Base-by-base conservation (phyloP, 2,329 filamentous ascomycete genomes). In the Fusarium begoniae region DNA sequence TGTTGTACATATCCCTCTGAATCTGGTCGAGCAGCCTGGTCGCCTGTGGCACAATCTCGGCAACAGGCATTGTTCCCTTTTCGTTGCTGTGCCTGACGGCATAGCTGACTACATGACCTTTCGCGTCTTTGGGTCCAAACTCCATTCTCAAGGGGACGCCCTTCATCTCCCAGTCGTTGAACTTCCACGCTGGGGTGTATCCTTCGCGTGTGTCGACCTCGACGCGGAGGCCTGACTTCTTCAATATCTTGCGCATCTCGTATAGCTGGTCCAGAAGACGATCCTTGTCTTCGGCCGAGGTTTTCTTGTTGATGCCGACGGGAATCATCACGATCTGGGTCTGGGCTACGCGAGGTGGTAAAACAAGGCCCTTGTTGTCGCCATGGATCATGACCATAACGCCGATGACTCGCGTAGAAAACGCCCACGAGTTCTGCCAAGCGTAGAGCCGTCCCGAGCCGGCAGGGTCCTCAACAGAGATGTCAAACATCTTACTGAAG, bases 321-420 rank as follows among this genome's bases (percentile, higher is more conserved):
- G 96, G 96, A 63, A 99, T 92, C 72, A 99, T 89, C 76, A 98
- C 89, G 48, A 91, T 90, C 84, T 99, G 96, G 72, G 91, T 88
- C 84, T 96, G 94, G 73, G 95, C 92, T 58, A 98, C 93, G 64
- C 95, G 90, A 44, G 96, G 96, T 81, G 96, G 96, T 56, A 98
- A 91, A 70, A 98, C 95, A 24, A 98, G 89, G 73, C 96, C 96
- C 84, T 96, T 95, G 86, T 98, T 93, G 82, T 99, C 96, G 79
- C 95, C 93, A 84, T 99, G 96, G 70, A 97, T 94, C 91, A 99
- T 96, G 79, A 98, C 93, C 96, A 98, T 98, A 82, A 98, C 95
- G 85, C 96, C 96, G 75, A 99, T 97, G 64, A 96, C 94, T 81
- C 96, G 94, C 60, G 96, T 99, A 3, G 96, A 98, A 70, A 99